Percentiles rank a stretch among this genome's conserved stretches.
Conservation (phyloP, 176 grass and related monocot genomes). For the Carex littledalei region DNA sequence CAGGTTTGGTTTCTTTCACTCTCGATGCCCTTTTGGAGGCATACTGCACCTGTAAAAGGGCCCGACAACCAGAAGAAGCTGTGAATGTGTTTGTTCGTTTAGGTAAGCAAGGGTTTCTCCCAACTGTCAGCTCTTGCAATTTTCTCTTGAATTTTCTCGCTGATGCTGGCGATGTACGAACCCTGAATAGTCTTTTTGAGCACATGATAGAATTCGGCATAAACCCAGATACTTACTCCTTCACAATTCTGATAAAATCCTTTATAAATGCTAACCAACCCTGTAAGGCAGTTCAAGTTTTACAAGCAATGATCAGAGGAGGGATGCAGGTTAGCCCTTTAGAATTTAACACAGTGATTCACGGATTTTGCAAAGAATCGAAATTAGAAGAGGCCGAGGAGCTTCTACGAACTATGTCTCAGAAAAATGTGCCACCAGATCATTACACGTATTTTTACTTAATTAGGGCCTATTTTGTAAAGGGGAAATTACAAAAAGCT, state of each 20-base stretch:
- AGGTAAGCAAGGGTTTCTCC: constrained; percentile 35
- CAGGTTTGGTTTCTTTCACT: constrained; percentile 23
- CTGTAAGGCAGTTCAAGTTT: constrained; percentile 34
- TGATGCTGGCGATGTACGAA: constrained; percentile 18
- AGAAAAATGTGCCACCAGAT: constrained; percentile 32
- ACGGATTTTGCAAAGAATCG: constrained; percentile 59
- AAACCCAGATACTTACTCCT: constrained; percentile 31
- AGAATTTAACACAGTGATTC: constrained; percentile 65
- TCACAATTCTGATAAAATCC: constrained; percentile 39
- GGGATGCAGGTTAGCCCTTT: constrained; percentile 32
- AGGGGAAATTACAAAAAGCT: constrained; percentile 38
- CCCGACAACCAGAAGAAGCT: constrained; percentile 17
- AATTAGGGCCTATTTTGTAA: constrained; percentile 53
- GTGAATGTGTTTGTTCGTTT: constrained; percentile 31
- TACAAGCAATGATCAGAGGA: constrained; percentile 35
- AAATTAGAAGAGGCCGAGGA: constrained; percentile 62
- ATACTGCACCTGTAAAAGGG: constrained; percentile 18
- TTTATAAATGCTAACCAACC: constrained; percentile 41
- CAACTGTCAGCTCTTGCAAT: constrained; percentile 39
- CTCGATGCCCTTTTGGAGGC: constrained; percentile 46
- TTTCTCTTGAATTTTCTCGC: constrained; percentile 42
- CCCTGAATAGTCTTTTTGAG: constrained; percentile 35
- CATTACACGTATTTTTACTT: constrained; percentile 50
- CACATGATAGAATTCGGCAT: constrained; percentile 37
- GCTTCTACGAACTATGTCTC: constrained; percentile 49